Evolutionary conservation across 768 basidiomycete species (phyloP).

Genomic region (Exidia glandulosa): DNA sequence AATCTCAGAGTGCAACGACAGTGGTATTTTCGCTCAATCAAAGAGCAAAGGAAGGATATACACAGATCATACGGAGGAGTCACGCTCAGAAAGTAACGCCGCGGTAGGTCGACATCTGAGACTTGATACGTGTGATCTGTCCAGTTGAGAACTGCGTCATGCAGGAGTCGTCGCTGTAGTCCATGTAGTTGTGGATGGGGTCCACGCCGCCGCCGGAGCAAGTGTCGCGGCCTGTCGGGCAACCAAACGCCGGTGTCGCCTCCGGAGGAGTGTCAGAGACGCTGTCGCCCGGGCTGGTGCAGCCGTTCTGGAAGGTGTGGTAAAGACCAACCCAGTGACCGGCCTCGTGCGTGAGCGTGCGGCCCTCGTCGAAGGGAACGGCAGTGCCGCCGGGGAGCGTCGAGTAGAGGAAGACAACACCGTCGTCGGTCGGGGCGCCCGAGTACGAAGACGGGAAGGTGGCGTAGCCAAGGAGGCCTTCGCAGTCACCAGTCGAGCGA

Average conservation of each 20-base stretch:
- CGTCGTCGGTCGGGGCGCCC: slow-evolving; percentile 20
- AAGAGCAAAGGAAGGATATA: too few relatives aligned
- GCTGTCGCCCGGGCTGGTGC: slow-evolving; percentile 26
- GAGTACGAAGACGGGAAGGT: slow-evolving; percentile 26
- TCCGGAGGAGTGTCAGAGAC: slow-evolving; percentile 40
- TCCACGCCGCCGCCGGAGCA: slow-evolving; percentile 21
- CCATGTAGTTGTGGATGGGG: slow-evolving; percentile 27
- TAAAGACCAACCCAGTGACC: slow-evolving; percentile 31
- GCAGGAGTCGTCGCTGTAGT: slow-evolving; percentile 10
- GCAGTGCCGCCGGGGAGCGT: slow-evolving; percentile 21
- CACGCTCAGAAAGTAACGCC: slow-evolving; percentile 4
- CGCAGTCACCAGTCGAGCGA: slow-evolving; percentile 11
- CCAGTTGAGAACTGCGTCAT: slow-evolving; percentile 20
- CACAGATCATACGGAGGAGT: too few relatives aligned
- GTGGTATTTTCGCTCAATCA: too few relatives aligned
- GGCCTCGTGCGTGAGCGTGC: slow-evolving; percentile 27
- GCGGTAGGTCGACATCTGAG: slow-evolving; percentile 9
- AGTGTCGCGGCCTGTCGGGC: slow-evolving; percentile 21
- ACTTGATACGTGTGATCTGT: slow-evolving; percentile 14
- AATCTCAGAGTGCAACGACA: too few relatives aligned
- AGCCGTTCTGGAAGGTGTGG: slow-evolving; percentile 40
- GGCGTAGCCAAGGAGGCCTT: slow-evolving; percentile 23
- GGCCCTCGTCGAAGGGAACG: slow-evolving; percentile 2
- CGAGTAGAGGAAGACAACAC: slow-evolving; percentile 24
- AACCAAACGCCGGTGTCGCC: slow-evolving; percentile 27